Conservation (phyloP, 2,329 filamentous ascomycete species). For the Fusarium virguliforme region DNA sequence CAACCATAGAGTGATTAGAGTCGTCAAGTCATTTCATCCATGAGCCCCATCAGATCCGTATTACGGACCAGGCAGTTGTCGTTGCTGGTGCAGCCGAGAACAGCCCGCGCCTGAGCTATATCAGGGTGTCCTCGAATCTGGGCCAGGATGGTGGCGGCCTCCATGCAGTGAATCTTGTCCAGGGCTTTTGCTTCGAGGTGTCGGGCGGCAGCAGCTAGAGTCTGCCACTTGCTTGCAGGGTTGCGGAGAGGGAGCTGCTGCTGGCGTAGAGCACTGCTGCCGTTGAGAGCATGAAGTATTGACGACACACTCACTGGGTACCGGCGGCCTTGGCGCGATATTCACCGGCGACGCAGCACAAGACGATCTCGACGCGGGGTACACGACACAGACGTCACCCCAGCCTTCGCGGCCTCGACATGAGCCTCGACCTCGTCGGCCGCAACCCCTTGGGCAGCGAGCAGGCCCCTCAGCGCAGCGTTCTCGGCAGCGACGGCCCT, state of each 20-base stretch:
- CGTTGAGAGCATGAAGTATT: neutral
- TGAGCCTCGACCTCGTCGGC: slow-evolving; percentile 44
- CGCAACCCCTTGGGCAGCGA: slow-evolving; percentile 42
- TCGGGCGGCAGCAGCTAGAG: slow-evolving; percentile 19
- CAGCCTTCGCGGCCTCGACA: slow-evolving; percentile 26
- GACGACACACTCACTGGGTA: neutral
- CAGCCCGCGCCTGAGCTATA: slow-evolving; percentile 46
- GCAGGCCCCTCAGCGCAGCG: slow-evolving; percentile 54
- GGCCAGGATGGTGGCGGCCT: slow-evolving; percentile 56
- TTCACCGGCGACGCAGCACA: slow-evolving; percentile 26
- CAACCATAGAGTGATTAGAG: neutral
- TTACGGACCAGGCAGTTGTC: slow-evolving; percentile 56
- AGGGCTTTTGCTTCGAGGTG: slow-evolving; percentile 1
- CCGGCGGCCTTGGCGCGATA: slow-evolving; percentile 14
- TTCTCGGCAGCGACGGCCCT: slow-evolving; percentile 63
- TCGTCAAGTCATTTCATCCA: slow-evolving; percentile 51
- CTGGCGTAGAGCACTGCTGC: slow-evolving; percentile 19
- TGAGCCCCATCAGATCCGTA: slow-evolving; percentile 54
- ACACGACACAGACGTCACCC: neutral
- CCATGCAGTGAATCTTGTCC: slow-evolving; percentile 50
- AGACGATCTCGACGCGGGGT: slow-evolving; percentile 31
- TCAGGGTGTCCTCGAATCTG: slow-evolving; percentile 58
- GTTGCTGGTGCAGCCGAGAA: slow-evolving; percentile 51
- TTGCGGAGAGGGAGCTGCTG: neutral
- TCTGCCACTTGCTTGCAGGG: neutral